Evolutionary conservation across 139 green algal species (phyloP), one percentile per base, ranked within the genome.

Genomic region (Ettlia oleoabundans): DNA sequence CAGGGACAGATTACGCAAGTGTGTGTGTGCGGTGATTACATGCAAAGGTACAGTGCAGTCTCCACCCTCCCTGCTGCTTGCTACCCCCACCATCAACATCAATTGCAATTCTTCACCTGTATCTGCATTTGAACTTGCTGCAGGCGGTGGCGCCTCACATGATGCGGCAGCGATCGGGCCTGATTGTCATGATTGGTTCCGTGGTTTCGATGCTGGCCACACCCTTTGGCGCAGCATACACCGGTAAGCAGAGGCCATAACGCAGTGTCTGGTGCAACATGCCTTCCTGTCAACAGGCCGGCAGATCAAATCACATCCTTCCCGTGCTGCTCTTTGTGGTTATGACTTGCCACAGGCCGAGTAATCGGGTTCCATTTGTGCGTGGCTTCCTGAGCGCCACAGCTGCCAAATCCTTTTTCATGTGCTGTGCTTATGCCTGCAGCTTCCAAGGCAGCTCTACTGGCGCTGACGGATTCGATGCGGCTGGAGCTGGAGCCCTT

Each of bases 401-500:
- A 38, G 8, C 26, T 0, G 40, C 40, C 24, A 33, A 3, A 9
- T 30, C 33, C 67, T 40, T 55, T 40, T 9, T 9, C 1, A 38
- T 28, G 7, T 19, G 37, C 61, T n/a, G 9, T n/a, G 3, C 61
- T 35, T 2, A 38, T 8, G 15, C 21, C 26, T 10, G 64, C 64
- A 43, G 64, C 64, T 33, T 43, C 64, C 32, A 70, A 70, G 33
- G 64, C 64, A 42, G 64, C 64, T 30, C 64, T 70, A 10, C 64
- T 70, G 64, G 64, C 32, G 5, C 62, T 92, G 2, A 85, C 73
- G 9, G 79, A 91, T 78, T 64, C 85, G 28, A 63, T 92, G 47
- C 81, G 88, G 1, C 37, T 92, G 81, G 88, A 92, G 81, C 42
- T 92, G 40, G 67, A 61, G 62, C 88, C 88, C 1, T 91, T 87